A percentile compares a stretch with the other conserved stretches of the same genome.
These are phyloP conservation scores for Russula emetica DNA, from an alignment of 768 basidiomycete genomes.

Conservation along the genomic window DNA sequence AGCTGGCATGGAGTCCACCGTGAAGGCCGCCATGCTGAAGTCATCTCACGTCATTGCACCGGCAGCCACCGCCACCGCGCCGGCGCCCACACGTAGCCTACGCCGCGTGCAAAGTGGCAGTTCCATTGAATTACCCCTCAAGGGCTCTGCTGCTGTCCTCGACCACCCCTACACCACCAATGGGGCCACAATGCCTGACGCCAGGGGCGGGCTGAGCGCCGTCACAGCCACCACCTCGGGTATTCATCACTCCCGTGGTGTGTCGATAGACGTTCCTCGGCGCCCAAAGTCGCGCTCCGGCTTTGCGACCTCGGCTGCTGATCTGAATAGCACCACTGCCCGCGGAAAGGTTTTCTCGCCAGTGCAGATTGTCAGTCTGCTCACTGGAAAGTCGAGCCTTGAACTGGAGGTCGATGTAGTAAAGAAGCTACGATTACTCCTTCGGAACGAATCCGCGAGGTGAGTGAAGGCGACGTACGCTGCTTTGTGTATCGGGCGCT, in stretches of 20 bases:
- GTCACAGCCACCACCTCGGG: neutral
- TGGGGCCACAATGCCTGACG: neutral
- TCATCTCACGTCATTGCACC: conserved; percentile 55
- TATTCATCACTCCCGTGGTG: conserved; percentile 49
- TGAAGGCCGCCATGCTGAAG: conserved; percentile 90
- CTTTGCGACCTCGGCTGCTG: conserved; percentile 38
- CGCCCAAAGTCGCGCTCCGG: conserved; percentile 50
- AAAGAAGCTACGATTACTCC: conserved; percentile 80
- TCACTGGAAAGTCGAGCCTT: conserved; percentile 64
- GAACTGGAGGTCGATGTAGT: conserved; percentile 80
- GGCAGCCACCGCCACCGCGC: conserved; percentile 32
- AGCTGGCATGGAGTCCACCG: conserved; percentile 71
- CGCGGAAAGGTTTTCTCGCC: conserved; percentile 53
- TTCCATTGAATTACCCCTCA: conserved; percentile 51
- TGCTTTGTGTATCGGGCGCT: conserved; percentile 8
- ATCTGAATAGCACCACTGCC: neutral
- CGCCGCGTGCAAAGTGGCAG: conserved; percentile 73
- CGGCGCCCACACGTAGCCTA: conserved; percentile 51
- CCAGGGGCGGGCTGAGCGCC: neutral
- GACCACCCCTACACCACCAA: conserved; percentile 15
- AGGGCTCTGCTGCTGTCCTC: conserved; percentile 11
- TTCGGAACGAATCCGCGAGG: conserved; percentile 90
- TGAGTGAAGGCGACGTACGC: conserved; percentile 33
- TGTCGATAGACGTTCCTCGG: conserved; percentile 53
- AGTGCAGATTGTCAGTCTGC: conserved; percentile 59